Base-by-base conservation (phyloP, 2,329 filamentous ascomycete genomes). In the Fusarium dimerum region DNA sequence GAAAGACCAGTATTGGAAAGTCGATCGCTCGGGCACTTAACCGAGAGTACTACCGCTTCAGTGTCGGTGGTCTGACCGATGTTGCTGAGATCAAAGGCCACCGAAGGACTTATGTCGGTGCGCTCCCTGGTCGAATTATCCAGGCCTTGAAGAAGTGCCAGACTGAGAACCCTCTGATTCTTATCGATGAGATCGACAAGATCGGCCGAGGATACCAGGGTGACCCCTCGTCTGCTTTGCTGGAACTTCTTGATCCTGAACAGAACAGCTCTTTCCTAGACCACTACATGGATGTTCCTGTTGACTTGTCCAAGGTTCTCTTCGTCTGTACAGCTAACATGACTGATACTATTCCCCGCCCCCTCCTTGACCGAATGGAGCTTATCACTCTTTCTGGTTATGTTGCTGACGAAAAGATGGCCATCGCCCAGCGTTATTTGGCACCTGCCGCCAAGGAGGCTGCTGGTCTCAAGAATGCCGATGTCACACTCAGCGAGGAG, bases 241-340 rank as follows among this genome's bases (percentile, higher is more conserved):
- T 99, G 4, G 94, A 99, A 70, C 76, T 99, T 46, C 85, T 99
- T 16, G 94, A 99, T 62, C 94, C 94, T 0, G 94, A 99, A 73
- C 94, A 99, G 71, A 99, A 99, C 76, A 92, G 80, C 68, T 97
- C 92, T 20, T 99, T 99, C 82, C 74, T 99, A 58, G 94, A 99
- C 65, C 94, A 99, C 72, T 99, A 99, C 76, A 91, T 99, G 83
- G 94, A 99, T 71, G 92, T 99, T 1, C 94, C 94, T 0, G 93
- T 99, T 6, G 94, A 99, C 69, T 79, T 99, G 46, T 97, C 92
- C 46, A 97, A 97, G 76, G 94, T 99, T 3, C 81, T 99, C 18
- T 99, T 99, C 69, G 94, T 99, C 40, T 99, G 94, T 80, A 99
- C 94, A 13, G 94, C 94, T 54, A 99, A 99, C 72, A 95, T 97